Conservation (phyloP, 2,329 filamentous ascomycete genomes). For the Arthrobotrys entomopaga region DNA sequence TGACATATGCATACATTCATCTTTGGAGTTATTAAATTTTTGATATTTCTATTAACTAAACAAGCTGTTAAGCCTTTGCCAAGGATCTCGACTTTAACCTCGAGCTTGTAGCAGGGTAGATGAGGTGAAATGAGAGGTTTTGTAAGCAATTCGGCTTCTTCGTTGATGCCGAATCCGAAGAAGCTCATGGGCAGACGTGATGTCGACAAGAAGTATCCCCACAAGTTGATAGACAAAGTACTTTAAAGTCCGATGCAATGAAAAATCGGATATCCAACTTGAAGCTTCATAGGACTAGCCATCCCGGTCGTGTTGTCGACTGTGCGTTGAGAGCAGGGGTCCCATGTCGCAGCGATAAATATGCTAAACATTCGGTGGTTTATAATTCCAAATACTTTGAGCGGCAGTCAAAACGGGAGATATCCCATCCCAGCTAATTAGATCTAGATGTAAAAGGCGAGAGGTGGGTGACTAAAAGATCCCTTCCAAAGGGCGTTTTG, state of each 20-base stretch:
- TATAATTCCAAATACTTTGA: constrained; percentile 39
- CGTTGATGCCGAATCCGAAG: not conserved
- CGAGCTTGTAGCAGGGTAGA: too few species aligned
- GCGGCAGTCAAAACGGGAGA: constrained; percentile 22
- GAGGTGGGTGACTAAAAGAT: not conserved
- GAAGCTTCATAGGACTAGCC: not conserved
- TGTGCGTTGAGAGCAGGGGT: constrained; percentile 4
- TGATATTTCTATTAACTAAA: too few species aligned
- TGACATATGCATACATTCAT: constrained; percentile 1
- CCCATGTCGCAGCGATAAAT: constrained; percentile 8
- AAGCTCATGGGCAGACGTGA: too few species aligned
- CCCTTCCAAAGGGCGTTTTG: constrained; percentile 20
- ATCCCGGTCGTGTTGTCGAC: not conserved
- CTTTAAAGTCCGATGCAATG: not conserved
- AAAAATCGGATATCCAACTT: not conserved
- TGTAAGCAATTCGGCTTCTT: not conserved
- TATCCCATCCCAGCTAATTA: constrained; percentile 33
- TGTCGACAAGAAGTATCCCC: too few species aligned
- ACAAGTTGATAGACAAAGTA: too few species aligned
- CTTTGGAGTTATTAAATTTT: too few species aligned
- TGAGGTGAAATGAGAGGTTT: not conserved
- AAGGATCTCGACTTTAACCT: too few species aligned
- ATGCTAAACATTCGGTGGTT: too few species aligned
- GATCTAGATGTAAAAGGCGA: constrained; percentile 13
- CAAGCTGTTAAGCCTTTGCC: too few species aligned